Conservation (phyloP, 2,329 filamentous ascomycete genomes). For the Aspergillus ruber region DNA sequence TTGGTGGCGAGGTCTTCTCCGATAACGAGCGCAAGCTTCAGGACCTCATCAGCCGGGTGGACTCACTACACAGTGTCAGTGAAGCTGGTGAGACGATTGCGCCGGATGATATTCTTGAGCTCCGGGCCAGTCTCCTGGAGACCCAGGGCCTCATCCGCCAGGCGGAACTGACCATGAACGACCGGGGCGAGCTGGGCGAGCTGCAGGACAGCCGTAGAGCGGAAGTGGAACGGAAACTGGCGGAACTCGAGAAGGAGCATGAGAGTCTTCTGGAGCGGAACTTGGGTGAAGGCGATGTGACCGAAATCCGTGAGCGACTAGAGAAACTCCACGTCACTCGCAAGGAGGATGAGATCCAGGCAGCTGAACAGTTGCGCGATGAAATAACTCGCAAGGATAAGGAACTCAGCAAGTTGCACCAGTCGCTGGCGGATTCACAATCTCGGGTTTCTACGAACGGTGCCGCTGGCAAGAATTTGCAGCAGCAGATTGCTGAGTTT, state of each 20-base stretch:
- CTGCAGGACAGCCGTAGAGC: constrained; percentile 59
- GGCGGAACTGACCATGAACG: constrained; percentile 78
- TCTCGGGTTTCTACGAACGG: constrained; percentile 53
- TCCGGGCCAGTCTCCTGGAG: constrained; percentile 74
- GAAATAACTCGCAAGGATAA: constrained; percentile 71
- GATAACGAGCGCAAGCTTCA: constrained; percentile 84
- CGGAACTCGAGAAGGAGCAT: constrained; percentile 72
- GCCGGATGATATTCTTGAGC: constrained; percentile 69
- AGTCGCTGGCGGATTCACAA: constrained; percentile 67
- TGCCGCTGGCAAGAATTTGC: constrained; percentile 67
- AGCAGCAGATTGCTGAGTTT: constrained; percentile 97
- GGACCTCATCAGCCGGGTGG: constrained; percentile 75
- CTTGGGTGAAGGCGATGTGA: constrained; percentile 68
- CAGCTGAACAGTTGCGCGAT: constrained; percentile 68
- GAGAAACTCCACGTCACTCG: constrained; percentile 71
- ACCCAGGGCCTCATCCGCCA: constrained; percentile 90
- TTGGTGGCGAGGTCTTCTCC: constrained; percentile 87
- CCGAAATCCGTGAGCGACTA: constrained; percentile 75
- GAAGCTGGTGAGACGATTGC: constrained; percentile 71
- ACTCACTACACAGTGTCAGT: constrained; percentile 69
- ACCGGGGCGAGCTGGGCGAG: constrained; percentile 58
- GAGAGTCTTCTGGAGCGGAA: constrained; percentile 75
- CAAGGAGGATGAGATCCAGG: constrained; percentile 64
- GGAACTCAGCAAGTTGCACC: constrained; percentile 75
- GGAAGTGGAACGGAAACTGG: constrained; percentile 70